These are phyloP conservation scores for Nitzschia inconspicua DNA, from an alignment of 108 stramenopile genomes.

Conservation along the genomic window DNA sequence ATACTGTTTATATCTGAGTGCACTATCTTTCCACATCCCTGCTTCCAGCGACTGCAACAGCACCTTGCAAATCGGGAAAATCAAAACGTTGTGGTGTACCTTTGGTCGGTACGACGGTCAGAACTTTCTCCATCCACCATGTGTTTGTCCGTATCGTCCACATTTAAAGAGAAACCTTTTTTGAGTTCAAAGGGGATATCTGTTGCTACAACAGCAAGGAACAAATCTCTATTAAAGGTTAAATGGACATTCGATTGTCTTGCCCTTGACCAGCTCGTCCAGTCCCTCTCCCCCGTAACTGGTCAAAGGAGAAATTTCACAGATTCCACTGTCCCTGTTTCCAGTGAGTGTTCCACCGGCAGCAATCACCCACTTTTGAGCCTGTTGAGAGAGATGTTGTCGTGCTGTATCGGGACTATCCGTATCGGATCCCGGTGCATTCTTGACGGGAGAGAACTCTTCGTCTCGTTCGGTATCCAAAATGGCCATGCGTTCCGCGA, in stretches of 20 bases:
- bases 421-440: conserved; percentile 64
- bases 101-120: no score
- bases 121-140: no score
- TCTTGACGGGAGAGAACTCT: conserved; percentile 99
- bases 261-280: conserved; percentile 47
- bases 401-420: conserved; percentile 86
- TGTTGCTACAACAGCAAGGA: no score
- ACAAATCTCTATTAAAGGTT: conserved; percentile 38
- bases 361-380: conserved; percentile 59
- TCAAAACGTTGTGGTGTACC: no score
- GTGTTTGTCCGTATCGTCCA: no score
- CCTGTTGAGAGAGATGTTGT: conserved; percentile 52
- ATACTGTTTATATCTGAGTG: no score
- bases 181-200: neutral
- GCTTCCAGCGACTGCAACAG: no score
- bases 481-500: conserved; percentile 82
- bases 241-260: conserved; percentile 66
- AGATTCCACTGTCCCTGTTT: conserved; percentile 32
- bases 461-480: conserved; percentile 85
- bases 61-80: no score
- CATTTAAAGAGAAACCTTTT: no score
- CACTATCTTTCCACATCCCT: no score
- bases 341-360: conserved; percentile 65
- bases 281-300: conserved; percentile 83
- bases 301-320: conserved; percentile 75